A percentile compares a stretch with the other conserved stretches of the same genome.
Evolutionary conservation across 2,329 filamentous ascomycete species (phyloP).

Genomic region (Chalaropsis ovoidea): DNA sequence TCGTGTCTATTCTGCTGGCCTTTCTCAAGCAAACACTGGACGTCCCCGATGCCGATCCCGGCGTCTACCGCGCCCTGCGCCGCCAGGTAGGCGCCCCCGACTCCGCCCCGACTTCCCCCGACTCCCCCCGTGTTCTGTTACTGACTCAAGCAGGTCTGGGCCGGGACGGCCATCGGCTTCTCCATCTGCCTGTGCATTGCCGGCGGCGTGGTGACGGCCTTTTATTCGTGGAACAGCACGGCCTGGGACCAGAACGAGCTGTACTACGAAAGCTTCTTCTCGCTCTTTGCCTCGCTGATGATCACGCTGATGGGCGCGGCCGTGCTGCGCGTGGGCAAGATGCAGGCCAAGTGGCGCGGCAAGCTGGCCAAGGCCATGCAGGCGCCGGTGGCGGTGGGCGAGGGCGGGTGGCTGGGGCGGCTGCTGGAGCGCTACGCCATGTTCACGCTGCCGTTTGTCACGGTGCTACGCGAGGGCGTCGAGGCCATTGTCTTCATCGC

Average conservation of each 20-base stretch:
- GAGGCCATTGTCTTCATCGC: slow-evolving; percentile 81
- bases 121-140: not conserved
- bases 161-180: slow-evolving; percentile 53
- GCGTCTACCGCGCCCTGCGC: slow-evolving; percentile 19
- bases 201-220: slow-evolving; percentile 58
- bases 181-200: slow-evolving; percentile 56
- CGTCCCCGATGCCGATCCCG: slow-evolving; percentile 23
- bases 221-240: slow-evolving; percentile 46
- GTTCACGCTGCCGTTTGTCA: slow-evolving; percentile 79
- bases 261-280: slow-evolving; percentile 73
- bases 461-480: slow-evolving; percentile 74
- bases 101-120: not conserved
- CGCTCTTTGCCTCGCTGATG: slow-evolving; percentile 63
- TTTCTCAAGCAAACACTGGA: slow-evolving; percentile 73
- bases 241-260: slow-evolving; percentile 59
- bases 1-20: slow-evolving; percentile 72
- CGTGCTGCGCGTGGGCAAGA: slow-evolving; percentile 68
- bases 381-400: slow-evolving; percentile 38
- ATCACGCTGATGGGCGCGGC: slow-evolving; percentile 74
- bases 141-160: slow-evolving; percentile 45
- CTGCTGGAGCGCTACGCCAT: slow-evolving; percentile 71
- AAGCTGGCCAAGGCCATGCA: slow-evolving; percentile 67
- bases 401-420: slow-evolving; percentile 47
- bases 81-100: slow-evolving; percentile 19
- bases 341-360: slow-evolving; percentile 78